Evolutionary conservation across 2,329 filamentous ascomycete species (phyloP).

Genomic region (Xylaria sp.): DNA sequence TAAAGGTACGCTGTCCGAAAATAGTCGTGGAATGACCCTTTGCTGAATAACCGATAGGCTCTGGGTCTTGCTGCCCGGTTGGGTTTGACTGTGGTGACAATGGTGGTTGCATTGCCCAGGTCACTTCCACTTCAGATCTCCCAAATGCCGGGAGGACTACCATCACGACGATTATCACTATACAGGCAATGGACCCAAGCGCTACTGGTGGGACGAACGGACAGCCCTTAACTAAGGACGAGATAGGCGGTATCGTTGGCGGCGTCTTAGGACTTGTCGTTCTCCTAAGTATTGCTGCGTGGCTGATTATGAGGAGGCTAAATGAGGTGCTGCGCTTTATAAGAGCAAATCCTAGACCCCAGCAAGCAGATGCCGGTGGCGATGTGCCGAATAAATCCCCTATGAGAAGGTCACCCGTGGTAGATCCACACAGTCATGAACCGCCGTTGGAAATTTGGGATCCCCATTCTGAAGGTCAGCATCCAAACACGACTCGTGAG

Average conservation of each 20-base stretch:
- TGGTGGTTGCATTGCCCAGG: neutral
- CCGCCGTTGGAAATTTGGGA: constrained; percentile 4
- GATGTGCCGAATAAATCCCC: neutral
- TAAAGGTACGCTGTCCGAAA: neutral
- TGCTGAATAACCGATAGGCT: neutral
- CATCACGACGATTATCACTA: neutral
- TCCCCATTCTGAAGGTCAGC: neutral
- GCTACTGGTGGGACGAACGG: neutral
- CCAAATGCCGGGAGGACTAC: neutral
- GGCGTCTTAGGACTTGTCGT: neutral
- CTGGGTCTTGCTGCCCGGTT: neutral
- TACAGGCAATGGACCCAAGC: neutral
- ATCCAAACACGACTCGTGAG: neutral
- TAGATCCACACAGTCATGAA: neutral
- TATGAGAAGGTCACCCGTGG: neutral
- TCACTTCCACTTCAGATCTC: neutral
- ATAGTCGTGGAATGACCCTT: neutral
- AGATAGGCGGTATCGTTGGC: constrained; percentile 7
- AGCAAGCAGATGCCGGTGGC: neutral
- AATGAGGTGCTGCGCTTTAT: neutral
- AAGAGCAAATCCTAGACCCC: neutral
- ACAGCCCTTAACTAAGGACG: neutral
- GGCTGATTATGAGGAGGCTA: constrained; percentile 5
- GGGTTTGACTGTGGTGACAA: neutral
- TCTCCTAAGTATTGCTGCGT: neutral